A percentile compares a stretch with the other conserved stretches of the same genome.
These are phyloP conservation scores for Nothophoma quercina DNA, from an alignment of 2,329 filamentous ascomycete species.

Conservation along the genomic window DNA sequence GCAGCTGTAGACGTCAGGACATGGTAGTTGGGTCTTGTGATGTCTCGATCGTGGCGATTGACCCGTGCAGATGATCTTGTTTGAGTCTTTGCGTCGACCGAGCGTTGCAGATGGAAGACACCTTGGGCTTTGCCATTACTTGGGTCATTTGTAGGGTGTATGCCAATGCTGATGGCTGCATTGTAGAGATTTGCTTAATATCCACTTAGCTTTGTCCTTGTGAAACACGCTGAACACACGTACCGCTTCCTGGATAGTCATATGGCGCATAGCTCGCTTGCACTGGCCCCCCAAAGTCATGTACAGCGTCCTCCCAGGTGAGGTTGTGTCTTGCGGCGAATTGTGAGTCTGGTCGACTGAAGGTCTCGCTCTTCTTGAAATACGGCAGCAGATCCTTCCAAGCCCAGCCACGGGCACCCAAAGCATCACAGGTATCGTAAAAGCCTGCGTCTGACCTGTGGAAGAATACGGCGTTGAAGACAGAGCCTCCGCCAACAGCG, in stretches of 20 bases:
- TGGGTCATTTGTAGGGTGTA: slow-evolving; percentile 23
- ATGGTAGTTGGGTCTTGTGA: slow-evolving; percentile 39
- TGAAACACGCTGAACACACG: neutral
- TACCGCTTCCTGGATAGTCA: slow-evolving; percentile 33
- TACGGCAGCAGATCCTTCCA: neutral
- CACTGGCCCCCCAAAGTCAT: slow-evolving; percentile 25
- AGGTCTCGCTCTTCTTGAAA: slow-evolving; percentile 30
- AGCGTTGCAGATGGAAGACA: slow-evolving; percentile 39
- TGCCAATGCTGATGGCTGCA: slow-evolving; percentile 22
- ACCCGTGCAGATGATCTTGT: slow-evolving; percentile 39
- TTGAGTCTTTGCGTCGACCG: slow-evolving; percentile 35
- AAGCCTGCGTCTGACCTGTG: neutral
- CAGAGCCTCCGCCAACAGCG: slow-evolving; percentile 33
- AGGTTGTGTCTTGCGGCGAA: slow-evolving; percentile 30
- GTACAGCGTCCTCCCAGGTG: slow-evolving; percentile 27
- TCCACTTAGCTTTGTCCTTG: neutral
- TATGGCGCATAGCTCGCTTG: slow-evolving; percentile 32
- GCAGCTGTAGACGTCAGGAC: slow-evolving; percentile 33
- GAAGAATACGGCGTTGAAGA: slow-evolving; percentile 44
- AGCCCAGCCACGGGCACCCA: neutral
- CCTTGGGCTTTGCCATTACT: slow-evolving; percentile 38
- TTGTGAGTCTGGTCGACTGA: slow-evolving; percentile 22
- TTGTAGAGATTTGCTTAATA: slow-evolving; percentile 29
- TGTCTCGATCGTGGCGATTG: slow-evolving; percentile 41
- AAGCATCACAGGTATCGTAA: slow-evolving; percentile 64